Base-by-base conservation (phyloP, 257 asterid genomes). In the Anisodus acutangulus region DNA sequence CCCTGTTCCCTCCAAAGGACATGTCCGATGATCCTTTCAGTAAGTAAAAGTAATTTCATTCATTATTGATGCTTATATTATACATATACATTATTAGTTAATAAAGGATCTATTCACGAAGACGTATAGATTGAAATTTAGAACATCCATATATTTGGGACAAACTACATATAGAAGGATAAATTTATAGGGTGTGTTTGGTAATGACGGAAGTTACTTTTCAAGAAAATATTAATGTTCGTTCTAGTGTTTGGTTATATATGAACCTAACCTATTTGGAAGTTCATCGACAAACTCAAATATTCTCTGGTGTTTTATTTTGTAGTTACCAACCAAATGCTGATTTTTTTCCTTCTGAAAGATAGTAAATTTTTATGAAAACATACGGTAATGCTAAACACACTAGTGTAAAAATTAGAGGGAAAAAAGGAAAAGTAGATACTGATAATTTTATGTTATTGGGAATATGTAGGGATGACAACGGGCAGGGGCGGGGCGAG, bases 1-100 rank as follows among this genome's bases (percentile, higher is more conserved):
- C 95, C 85, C 89, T 93, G 83, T 70, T 93, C 57, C 98, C 95
- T 22, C 94, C 98, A 37, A 95, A 93, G 7, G 91, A 82, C 8
- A 95, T 58, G 11, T 86, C 84, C 68, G 90, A 92, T 0, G 98
- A 95, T 41, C 93, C 98, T 90, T 93, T 92, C 71, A 92, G 59
- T 6, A 81, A 11, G 54, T 31, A 82, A 58, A 39, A 41, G 22
- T 15, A 41, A 16, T 39, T 69, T 8, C 78, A 64, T 64, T 10
- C 15, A 31, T 31, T 31, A 64, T 64, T 31, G 41, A 4, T 22
- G 39, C 6, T 19, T 9, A 63, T 63, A 63, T 63, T 39, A 9
- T 63, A 26, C 70, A 31, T 31, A 62, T 19, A 62, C 39, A 59
- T 13, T 59, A 59, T 59, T 59, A 17, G 64, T 59, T n/a, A 4